Evolutionary conservation across 805 yeast genomes (phyloP).

Genomic region (Yarrowia osloensis): DNA sequence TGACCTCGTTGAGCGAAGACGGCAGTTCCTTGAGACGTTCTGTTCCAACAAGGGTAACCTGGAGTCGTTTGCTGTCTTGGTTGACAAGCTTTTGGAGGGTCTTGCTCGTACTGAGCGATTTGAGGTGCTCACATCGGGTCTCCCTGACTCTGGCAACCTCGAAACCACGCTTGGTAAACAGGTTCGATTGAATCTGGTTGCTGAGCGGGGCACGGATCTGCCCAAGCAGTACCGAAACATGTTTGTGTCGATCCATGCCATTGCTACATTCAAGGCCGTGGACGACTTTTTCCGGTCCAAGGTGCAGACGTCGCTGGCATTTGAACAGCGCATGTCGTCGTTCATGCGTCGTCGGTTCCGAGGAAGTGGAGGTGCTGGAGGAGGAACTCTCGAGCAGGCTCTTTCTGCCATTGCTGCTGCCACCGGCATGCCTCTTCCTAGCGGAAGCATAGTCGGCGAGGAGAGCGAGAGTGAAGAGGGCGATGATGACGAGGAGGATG

Average conservation of each 20-base stretch:
- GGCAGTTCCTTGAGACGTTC: slow-evolving; percentile 51
- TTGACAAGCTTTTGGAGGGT: slow-evolving; percentile 68
- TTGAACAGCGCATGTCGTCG: slow-evolving; percentile 20
- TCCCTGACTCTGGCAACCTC: slow-evolving; percentile 32
- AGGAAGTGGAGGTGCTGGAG: slow-evolving; percentile 1
- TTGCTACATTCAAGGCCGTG: slow-evolving; percentile 52
- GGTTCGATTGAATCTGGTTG: slow-evolving; percentile 56
- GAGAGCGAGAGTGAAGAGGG: neutral
- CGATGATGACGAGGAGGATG: slow-evolving; percentile 27
- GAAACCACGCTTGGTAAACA: slow-evolving; percentile 61
- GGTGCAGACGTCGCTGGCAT: slow-evolving; percentile 34
- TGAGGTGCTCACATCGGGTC: slow-evolving; percentile 58
- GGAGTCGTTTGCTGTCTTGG: slow-evolving; percentile 41
- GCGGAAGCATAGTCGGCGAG: slow-evolving; percentile 1
- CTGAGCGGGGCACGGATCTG: slow-evolving; percentile 36
- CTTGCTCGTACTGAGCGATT: slow-evolving; percentile 73
- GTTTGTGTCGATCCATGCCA: slow-evolving; percentile 53
- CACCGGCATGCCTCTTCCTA: slow-evolving; percentile 28
- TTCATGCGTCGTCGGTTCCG: slow-evolving; percentile 11
- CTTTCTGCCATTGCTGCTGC: slow-evolving; percentile 35
- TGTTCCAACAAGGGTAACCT: slow-evolving; percentile 41
- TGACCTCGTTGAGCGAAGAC: slow-evolving; percentile 30
- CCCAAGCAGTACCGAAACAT: slow-evolving; percentile 34
- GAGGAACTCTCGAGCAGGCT: slow-evolving; percentile 32
- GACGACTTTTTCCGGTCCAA: slow-evolving; percentile 50